Evolutionary conservation across 2,329 filamentous ascomycete genomes (phyloP), one percentile per base, ranked within the genome.

Genomic region (Acrocalymma vagum): DNA sequence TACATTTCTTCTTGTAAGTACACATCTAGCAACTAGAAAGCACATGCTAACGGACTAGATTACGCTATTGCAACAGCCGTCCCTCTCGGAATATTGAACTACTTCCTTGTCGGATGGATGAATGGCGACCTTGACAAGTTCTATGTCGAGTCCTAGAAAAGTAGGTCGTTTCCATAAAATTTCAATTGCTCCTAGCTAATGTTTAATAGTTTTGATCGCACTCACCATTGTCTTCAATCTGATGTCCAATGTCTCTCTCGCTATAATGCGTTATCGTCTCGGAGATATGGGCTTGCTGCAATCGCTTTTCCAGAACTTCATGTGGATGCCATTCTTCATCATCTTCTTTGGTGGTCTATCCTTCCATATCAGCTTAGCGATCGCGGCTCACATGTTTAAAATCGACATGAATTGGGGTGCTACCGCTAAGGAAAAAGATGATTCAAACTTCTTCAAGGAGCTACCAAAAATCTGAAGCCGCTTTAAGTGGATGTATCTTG

Each of bases 381-480:
- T 94, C 32, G 73, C 92, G 29, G 78, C 85, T 2, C 89, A 94
- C 73, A 90, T 93, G 84, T 90, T 93, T 65, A 84, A 87, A 72
- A 84, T 93, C 62, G 79, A 93, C 71, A 93, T 93, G 86, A 83
- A 81, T 3, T 93, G 89, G 88, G 88, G 88, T 34, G 84, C 88
- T 2, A 94, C 89, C 1, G 81, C 85, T 30, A 94, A 94, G 72
- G 89, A 94, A 72, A 84, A 83, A 34, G 86, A 90, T 62, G 86
- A 88, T 64, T 87, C 86, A 33, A 90, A 90, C 72, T 93, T 94
- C 72, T 93, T 91, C 72, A 88, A 88, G 48, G 88, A 93, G 66
- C 80, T 92, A 17, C 88, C 88, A 29, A 88, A 87, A 67, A 87
- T 94, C 34, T 70, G 92, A 43, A 86, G 85, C 72, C 85, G 83